Evolutionary conservation across 768 basidiomycete genomes (phyloP), one percentile per base, ranked within the genome.

Genomic region (Lactarius hatsudake): DNA sequence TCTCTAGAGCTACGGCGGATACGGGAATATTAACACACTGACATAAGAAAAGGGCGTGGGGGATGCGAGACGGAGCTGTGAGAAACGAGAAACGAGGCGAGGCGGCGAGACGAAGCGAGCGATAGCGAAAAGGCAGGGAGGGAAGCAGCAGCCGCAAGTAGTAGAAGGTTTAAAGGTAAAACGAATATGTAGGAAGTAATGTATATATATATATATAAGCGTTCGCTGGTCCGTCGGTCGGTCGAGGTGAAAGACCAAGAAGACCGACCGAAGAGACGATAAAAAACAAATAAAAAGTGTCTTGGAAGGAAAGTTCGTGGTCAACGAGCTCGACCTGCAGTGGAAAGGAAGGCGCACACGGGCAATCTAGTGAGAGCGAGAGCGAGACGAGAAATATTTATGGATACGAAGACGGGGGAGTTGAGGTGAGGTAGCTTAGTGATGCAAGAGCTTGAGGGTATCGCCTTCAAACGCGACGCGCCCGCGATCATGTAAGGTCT

Each of bases 381-480:
- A 48, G n/a, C 32, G n/a, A 51, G 17, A 23, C 20, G 42, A 56
- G 59, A 34, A 51, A 55, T n/a, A 38, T 34, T 9, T 10, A 28
- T n/a, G 62, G 40, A 15, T 5, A 32, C 51, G 5, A 9, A 20
- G 20, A 60, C 61, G 13, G 48, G 48, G 23, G 43, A 45, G 20
- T 20, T 45, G 43, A 45, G 43, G 20, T 45, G 15, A 20, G 18
- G 12, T 1, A 26, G 13, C 48, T 32, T 51, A 51, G 48, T 36
- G 63, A 26, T 54, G 61, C 40, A 68, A 28, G 36, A 62, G 61
- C 53, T 75, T 74, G 48, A 78, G 70, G 59, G 74, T 75, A 59
- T 78, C 77, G 32, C 77, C 77, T 53, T 77, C 72, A 65, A 78
- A 74, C 12, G 71, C 70, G 60, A 75, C 69, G 53, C 71, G 67